Evolutionary conservation across 2,329 filamentous ascomycete species (phyloP), one percentile per base, ranked within the genome.

Genomic region (Trichophaea hybrida): DNA sequence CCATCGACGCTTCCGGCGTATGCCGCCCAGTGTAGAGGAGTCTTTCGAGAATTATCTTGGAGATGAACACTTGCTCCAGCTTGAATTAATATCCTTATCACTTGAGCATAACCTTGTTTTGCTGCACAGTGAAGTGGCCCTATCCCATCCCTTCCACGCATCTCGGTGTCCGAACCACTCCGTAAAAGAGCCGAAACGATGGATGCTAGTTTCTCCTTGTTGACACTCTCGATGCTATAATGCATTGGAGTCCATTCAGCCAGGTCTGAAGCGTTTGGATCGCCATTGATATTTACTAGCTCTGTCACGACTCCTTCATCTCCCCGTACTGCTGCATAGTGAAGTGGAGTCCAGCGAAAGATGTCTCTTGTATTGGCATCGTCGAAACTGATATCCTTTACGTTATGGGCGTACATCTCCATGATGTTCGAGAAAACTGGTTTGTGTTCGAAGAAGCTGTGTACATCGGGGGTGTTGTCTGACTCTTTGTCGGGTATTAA

Each of bases 231-330:
- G 43, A 59, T 48, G 34, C 62, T 65, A 57, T 66, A 66, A 59
- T 69, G 66, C 35, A 69, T 55, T 13, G 68, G 66, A 12, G 67
- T 68, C 49, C 61, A 63, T 46, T 52, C 66, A n/a, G 13, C 40
- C 13, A 63, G 33, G 4, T 24, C 12, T n/a, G 24, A 2, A 10
- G 12, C 13, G 38, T 43, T 43, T 43, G 38, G 38, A 15, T 43
- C 38, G 2, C 2, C 17, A 2, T 2, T 4, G 24, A n/a, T 15
- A 1, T 50, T 50, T 1, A 50, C 2, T 1, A 24, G 24, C 10
- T 50, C 17, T 24, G 2, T 1, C 4, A n/a, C 2, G 1, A n/a
- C 6, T 2, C 17, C 1, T 0, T 2, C 7, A 12, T 35, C 17
- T 15, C 48, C 24, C 8, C 24, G 46, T 3, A 44, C 51, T 3